These are phyloP conservation scores for Fraxinus platypoda DNA, from an alignment of 305 asterid species.

Conservation along the genomic window DNA sequence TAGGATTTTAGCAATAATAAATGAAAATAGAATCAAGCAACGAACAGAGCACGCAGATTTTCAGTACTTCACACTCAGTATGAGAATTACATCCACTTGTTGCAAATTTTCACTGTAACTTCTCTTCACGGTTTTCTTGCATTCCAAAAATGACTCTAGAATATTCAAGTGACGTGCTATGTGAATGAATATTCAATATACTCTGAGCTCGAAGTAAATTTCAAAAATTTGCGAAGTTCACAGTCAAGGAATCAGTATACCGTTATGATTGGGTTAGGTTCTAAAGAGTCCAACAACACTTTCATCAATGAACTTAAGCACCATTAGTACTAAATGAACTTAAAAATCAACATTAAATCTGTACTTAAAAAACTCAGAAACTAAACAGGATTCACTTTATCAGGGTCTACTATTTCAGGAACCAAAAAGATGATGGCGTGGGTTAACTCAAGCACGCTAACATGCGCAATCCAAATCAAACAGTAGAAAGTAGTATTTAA, in stretches of 20 bases:
- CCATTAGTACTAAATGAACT: background rate
- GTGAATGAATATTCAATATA: background rate
- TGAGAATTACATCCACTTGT: background rate
- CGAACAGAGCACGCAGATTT: background rate
- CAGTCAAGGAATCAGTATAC: background rate
- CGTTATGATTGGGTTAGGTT: background rate
- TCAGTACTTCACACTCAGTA: background rate
- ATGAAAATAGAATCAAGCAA: background rate
- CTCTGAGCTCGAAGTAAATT: background rate
- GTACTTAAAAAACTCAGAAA: background rate
- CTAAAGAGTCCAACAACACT: background rate
- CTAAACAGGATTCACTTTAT: background rate
- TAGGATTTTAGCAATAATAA: background rate
- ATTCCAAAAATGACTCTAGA: background rate
- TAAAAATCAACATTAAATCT: background rate
- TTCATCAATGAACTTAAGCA: background rate
- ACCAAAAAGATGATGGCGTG: slow-evolving; percentile 12
- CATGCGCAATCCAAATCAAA: slow-evolving; percentile 20
- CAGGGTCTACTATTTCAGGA: background rate
- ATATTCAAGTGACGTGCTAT: background rate
- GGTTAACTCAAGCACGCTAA: slow-evolving; percentile 19
- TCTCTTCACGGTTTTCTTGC: background rate
- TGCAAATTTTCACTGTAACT: background rate
- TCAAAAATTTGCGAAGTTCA: background rate
- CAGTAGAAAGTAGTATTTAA: background rate